Percentiles rank a stretch among this genome's conserved stretches.
Conservation (phyloP, 2,329 filamentous ascomycete genomes). For the Aciculosporium take region DNA sequence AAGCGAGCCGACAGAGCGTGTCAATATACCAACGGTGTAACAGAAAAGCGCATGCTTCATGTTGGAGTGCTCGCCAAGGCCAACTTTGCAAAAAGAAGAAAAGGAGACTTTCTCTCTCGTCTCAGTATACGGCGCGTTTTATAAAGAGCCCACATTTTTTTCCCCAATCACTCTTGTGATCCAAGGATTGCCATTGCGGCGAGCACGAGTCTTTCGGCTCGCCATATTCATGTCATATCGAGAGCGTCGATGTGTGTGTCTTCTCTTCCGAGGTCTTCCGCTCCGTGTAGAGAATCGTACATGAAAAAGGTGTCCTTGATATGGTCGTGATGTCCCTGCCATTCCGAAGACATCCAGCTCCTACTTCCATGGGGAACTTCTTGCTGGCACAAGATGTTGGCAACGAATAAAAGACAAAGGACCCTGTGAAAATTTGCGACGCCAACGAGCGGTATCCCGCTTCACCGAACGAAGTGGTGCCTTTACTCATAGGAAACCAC, state of each 20-base stretch:
- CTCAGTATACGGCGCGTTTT: not conserved
- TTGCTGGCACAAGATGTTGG: not conserved
- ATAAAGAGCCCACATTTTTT: no score
- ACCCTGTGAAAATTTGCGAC: not conserved
- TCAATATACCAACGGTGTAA: not conserved
- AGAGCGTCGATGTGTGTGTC: not conserved
- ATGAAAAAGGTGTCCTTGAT: not conserved
- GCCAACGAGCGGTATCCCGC: not conserved
- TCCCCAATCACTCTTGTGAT: no score
- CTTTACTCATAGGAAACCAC: no score
- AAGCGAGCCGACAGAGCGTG: not conserved
- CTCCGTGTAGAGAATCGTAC: not conserved
- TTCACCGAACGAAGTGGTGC: no score
- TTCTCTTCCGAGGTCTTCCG: not conserved
- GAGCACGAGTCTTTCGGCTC: not conserved
- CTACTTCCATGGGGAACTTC: not conserved
- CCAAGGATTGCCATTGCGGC: not conserved
- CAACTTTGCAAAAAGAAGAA: not conserved
- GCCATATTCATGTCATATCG: not conserved
- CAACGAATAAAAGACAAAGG: not conserved
- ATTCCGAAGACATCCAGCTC: not conserved
- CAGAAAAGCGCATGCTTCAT: not conserved
- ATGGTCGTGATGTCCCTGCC: not conserved
- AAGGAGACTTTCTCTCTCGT: not conserved
- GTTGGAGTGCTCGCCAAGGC: not conserved